A percentile compares a stretch with the other conserved stretches of the same genome.
phyloP scores from a whole-genome alignment of 179 eudicot species.

The Amaranthus tricolor region DNA sequence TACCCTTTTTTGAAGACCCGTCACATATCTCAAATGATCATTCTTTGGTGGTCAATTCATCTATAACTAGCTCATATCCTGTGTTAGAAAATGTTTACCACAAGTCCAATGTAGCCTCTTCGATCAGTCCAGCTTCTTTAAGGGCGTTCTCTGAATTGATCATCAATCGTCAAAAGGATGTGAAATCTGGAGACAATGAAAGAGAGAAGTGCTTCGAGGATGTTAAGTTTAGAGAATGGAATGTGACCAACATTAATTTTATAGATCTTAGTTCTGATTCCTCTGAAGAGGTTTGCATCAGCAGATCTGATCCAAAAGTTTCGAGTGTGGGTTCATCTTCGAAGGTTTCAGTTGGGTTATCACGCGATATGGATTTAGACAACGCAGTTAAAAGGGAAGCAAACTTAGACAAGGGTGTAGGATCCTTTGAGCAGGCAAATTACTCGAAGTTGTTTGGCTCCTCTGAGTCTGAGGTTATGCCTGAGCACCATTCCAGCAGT shows the following conservation, averaged over 20 bases:
- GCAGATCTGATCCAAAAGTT: slow-evolving; percentile 17
- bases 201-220: slow-evolving; percentile 11
- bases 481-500: slow-evolving; percentile 28
- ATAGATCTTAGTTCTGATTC: slow-evolving; percentile 42
- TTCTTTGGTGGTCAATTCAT: slow-evolving; percentile 24
- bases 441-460: slow-evolving; percentile 25
- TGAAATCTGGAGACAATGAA: slow-evolving; percentile 2
- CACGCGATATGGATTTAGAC: slow-evolving; percentile 17
- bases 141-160: slow-evolving; percentile 4
- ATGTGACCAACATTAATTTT: slow-evolving; percentile 11
- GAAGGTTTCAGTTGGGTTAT: slow-evolving; percentile 14
- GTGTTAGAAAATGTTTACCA: slow-evolving; percentile 20
- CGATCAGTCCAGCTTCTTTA: slow-evolving; percentile 20
- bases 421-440: slow-evolving; percentile 17
- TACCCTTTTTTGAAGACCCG: slow-evolving; percentile 33
- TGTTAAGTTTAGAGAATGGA: slow-evolving; percentile 1
- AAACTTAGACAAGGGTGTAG: slow-evolving; percentile 12
- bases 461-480: slow-evolving; percentile 29
- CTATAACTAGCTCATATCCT: slow-evolving; percentile 23
- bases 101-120: slow-evolving; percentile 9
- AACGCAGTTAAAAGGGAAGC: slow-evolving; percentile 18
- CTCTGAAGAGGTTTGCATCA: slow-evolving; percentile 23
- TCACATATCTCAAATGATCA: slow-evolving; percentile 26
- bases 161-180: slow-evolving; percentile 12
- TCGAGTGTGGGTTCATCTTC: slow-evolving; percentile 32